Base-by-base conservation (phyloP, 257 asterid genomes). In the Forsythia suspensa region DNA sequence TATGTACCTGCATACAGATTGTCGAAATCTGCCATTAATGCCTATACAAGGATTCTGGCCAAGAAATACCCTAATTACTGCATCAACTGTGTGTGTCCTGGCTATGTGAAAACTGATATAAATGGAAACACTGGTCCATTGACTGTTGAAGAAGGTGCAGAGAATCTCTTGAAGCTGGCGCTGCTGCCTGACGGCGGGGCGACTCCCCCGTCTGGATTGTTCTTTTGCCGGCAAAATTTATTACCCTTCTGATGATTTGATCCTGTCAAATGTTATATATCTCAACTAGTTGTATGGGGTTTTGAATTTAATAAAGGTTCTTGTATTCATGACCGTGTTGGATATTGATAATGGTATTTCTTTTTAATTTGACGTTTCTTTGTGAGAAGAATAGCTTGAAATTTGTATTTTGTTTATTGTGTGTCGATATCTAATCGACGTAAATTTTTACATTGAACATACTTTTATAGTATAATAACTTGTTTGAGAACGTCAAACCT, bases 21-120 rank as follows among this genome's bases (percentile, higher is more conserved):
- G 29, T 77, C 85, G 24, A 77, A 81, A 41, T 78, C 55, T 2
- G 75, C 67, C 51, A 51, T 72, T 37, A 77, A 73, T 72, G 76
- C 82, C 16, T 72, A 81, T n/a, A 77, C 85, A 63, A 77, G 82
- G 57, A 34, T 77, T 34, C 10, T 37, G 40, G 85, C 82, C 20
- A 81, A 59, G 34, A 81, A 72, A 43, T 44, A 76, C 15, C 76
- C 42, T 0, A 29, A 16, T 21, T 12, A 72, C 68, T 37, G 38
- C 41, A 51, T 77, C 65, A 77, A 81, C 20, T 72, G 82, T 13
- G 85, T 77, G 0, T 72, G 78, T 36, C 82, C 79, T 15, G 84
- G 84, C 2, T 73, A 24, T 40, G 81, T 55, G 2, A 77, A 81
- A 72, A 81, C 81, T 6, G 84, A 81, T 63, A 15, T 63, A 2